phyloP scores from a whole-genome alignment of 257 asterid species.

The Solanum megistacrolobum region DNA sequence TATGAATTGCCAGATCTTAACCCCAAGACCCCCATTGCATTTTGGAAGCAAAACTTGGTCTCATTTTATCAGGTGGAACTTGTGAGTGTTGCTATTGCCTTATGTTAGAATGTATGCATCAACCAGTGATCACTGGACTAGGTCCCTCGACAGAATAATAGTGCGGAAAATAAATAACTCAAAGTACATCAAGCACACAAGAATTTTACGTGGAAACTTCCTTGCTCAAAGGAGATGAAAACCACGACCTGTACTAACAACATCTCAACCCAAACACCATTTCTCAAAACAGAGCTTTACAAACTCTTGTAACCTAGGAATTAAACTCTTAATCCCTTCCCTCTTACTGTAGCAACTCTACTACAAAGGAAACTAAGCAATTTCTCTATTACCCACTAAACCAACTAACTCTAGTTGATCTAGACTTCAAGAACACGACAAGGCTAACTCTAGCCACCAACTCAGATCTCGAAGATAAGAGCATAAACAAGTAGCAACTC shows the following conservation, averaged over 20 bases:
- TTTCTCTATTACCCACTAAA: background rate
- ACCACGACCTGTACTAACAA: rapidly evolving
- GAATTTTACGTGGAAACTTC: too few relatives aligned
- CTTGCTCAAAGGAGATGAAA: background rate
- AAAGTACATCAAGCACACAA: background rate
- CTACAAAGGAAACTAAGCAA: background rate
- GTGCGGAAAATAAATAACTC: too few relatives aligned
- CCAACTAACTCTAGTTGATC: background rate
- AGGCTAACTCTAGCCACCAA: background rate
- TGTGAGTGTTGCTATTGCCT: background rate
- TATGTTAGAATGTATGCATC: too few relatives aligned
- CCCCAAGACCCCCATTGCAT: background rate
- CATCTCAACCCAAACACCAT: background rate
- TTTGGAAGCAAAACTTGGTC: background rate
- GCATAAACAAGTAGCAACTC: background rate
- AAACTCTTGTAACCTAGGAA: background rate
- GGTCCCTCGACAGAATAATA: too few relatives aligned
- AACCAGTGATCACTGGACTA: too few relatives aligned
- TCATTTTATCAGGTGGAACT: background rate
- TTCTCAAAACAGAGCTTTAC: background rate
- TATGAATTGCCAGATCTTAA: background rate
- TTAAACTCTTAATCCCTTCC: background rate
- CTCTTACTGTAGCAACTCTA: background rate
- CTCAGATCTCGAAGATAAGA: background rate
- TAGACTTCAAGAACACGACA: background rate